Conservation (phyloP, 2,329 filamentous ascomycete genomes). For the Falciphora oryzae region DNA sequence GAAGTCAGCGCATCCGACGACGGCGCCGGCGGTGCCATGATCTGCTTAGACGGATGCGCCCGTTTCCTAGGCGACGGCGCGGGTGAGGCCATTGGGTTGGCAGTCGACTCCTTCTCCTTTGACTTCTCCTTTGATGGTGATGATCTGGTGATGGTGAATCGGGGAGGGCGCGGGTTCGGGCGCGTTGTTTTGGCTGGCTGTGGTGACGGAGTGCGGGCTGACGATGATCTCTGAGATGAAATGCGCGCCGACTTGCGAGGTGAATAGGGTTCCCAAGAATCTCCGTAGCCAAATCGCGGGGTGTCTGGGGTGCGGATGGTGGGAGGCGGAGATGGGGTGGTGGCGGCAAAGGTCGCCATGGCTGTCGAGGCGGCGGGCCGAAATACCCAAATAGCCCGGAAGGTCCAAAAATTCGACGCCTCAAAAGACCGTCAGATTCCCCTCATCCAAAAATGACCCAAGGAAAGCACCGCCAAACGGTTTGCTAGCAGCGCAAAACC, state of each 20-base stretch:
- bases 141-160: conserved; percentile 22
- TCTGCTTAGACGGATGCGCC: conserved; percentile 36
- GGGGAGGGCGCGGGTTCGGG: conserved; percentile 19
- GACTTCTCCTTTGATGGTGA: conserved; percentile 7
- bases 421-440: not conserved
- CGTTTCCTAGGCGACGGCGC: conserved; percentile 46
- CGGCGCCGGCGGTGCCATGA: conserved; percentile 33
- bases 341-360: conserved; percentile 23
- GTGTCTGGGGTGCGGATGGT: conserved; percentile 61
- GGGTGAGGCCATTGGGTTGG: conserved; percentile 33
- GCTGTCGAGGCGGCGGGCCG: not conserved
- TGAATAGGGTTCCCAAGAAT: conserved; percentile 67
- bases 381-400: not conserved
- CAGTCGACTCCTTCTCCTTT: not conserved
- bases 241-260: conserved; percentile 65
- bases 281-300: conserved; percentile 60
- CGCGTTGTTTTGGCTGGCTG: conserved; percentile 18
- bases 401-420: not conserved
- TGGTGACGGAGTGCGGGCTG: conserved; percentile 51
- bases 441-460: not conserved
- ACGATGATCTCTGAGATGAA: conserved; percentile 44
- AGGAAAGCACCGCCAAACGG: not conserved
- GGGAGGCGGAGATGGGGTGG: conserved; percentile 56
- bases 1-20: conserved; percentile 39
- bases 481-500: not conserved